Base-by-base conservation (phyloP, 306 rosid species). In the Glycine soja region DNA sequence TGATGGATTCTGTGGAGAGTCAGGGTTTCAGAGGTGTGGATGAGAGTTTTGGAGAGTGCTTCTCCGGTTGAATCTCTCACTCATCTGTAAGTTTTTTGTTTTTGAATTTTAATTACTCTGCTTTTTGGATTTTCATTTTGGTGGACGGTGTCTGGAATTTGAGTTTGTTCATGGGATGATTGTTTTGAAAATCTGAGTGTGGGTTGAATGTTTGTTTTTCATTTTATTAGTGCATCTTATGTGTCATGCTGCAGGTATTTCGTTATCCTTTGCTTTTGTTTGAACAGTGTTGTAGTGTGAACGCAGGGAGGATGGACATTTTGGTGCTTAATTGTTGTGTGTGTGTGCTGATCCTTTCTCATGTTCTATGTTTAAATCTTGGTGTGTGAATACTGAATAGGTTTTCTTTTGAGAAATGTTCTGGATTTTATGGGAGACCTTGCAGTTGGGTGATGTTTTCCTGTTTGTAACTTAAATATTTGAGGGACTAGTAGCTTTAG, bases 1-100 rank as follows among this genome's bases (percentile, higher is more conserved):
- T 85, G 75, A 86, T 92, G 97, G 85, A 78, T 85, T 90, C 68
- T 84, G 30, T 54, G 68, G 81, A 84, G 85, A 80, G 80, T 75
- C 78, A 75, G 79, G 79, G 82, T 75, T 67, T 86, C 79, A 77
- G 75, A 75, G 82, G 76, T 48, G 81, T 69, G 82, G 82, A 78
- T 80, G 58, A 77, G 84, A 78, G 82, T 79, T 75, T 63, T 81
- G 82, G 78, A 78, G 80, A 58, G 65, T 81, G 64, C 61, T 82
- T 58, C 74, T 89, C 68, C 72, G 80, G 80, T 80, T 86, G 70
- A 78, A 82, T 80, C 71, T 88, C 83, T 82, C 82, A 80, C 87
- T 80, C 83, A 62, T 81, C 73, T 72, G 46, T 56, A 72, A 84
- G 93, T 88, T 82, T 38, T 38, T 6, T 24, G 58, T 58, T 30